A percentile compares a stretch with the other conserved stretches of the same genome.
These are phyloP conservation scores for Astragalus glycyphyllos DNA, from an alignment of 306 rosid species.

Conservation along the genomic window DNA sequence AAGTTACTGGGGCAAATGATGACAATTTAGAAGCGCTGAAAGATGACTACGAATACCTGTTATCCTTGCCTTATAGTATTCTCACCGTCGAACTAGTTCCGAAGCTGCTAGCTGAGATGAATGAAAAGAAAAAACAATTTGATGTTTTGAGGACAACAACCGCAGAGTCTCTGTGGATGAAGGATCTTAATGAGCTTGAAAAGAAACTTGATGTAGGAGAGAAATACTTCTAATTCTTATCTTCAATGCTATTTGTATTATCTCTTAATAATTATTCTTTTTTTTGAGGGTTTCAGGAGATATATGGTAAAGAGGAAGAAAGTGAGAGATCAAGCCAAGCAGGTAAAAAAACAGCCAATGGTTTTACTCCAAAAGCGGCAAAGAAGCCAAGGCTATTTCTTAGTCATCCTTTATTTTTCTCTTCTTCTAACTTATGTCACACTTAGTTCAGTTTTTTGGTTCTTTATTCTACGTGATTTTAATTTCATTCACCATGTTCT, in stretches of 20 bases:
- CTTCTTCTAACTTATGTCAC: too few species aligned
- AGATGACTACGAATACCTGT: constrained; percentile 75
- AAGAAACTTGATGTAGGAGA: constrained; percentile 69
- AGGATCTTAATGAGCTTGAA: constrained; percentile 78
- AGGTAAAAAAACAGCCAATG: constrained; percentile 39
- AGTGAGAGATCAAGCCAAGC: constrained; percentile 41
- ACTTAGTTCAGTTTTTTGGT: too few species aligned
- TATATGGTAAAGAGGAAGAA: constrained; percentile 17
- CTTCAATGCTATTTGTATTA: neutral
- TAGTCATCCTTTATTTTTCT: too few species aligned
- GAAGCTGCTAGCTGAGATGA: constrained; percentile 66
- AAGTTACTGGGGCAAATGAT: constrained; percentile 89
- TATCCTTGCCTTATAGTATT: constrained; percentile 74
- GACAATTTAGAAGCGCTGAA: constrained; percentile 70
- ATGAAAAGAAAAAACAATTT: constrained; percentile 60
- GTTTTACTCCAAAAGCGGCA: constrained; percentile 52
- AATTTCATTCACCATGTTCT: too few species aligned
- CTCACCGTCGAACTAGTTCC: constrained; percentile 81
- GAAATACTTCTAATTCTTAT: neutral
- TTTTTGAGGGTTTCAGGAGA: constrained; percentile 56
- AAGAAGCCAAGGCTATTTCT: constrained; percentile 60
- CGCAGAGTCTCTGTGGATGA: constrained; percentile 76
- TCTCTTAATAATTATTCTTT: neutral
- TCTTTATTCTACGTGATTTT: too few species aligned
- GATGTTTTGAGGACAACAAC: constrained; percentile 68